Evolutionary conservation across 176 grass and related monocot genomes (phyloP).

Genomic region (Urochloa ruziziensis): DNA sequence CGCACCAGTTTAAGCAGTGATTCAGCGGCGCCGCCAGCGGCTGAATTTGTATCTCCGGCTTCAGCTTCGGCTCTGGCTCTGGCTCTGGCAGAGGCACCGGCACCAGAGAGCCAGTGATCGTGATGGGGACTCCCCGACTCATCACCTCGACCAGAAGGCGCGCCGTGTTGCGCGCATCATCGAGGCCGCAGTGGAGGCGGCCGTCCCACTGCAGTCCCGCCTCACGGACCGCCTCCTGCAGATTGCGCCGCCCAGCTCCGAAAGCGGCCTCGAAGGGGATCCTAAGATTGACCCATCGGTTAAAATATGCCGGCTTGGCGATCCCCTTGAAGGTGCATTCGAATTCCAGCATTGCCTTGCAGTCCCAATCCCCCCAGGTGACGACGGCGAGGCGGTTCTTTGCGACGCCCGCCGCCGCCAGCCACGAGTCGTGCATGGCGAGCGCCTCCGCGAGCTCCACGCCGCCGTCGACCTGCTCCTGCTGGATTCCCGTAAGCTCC

Average conservation of each 20-base stretch:
- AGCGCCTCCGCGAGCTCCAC: conserved; percentile 51
- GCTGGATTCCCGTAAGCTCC: conserved; percentile 60
- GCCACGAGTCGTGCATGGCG: conserved; percentile 59
- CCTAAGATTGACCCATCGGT: conserved; percentile 64
- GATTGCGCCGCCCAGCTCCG: background rate
- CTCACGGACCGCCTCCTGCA: conserved; percentile 34
- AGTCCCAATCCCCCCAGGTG: conserved; percentile 68
- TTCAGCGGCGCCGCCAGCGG: no score
- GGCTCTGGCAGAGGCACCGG: background rate
- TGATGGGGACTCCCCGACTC: conserved; percentile 34
- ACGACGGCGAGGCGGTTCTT: conserved; percentile 40
- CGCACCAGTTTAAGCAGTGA: no score
- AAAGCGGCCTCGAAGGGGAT: conserved; percentile 46
- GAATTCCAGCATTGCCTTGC: conserved; percentile 46
- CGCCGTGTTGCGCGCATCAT: conserved; percentile 59
- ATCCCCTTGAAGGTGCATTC: conserved; percentile 56
- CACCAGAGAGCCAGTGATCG: conserved; percentile 41
- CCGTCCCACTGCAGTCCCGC: conserved; percentile 53
- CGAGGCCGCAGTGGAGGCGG: conserved; percentile 57
- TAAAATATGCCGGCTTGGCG: conserved; percentile 52
- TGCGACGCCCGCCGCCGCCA: background rate
- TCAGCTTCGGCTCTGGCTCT: background rate
- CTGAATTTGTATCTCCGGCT: no score
- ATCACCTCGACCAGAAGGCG: conserved; percentile 48
- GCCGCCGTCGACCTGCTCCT: conserved; percentile 56